These are phyloP conservation scores for Suhomyces terraborum DNA, from an alignment of 1,139 yeast species.

Conservation along the genomic window DNA sequence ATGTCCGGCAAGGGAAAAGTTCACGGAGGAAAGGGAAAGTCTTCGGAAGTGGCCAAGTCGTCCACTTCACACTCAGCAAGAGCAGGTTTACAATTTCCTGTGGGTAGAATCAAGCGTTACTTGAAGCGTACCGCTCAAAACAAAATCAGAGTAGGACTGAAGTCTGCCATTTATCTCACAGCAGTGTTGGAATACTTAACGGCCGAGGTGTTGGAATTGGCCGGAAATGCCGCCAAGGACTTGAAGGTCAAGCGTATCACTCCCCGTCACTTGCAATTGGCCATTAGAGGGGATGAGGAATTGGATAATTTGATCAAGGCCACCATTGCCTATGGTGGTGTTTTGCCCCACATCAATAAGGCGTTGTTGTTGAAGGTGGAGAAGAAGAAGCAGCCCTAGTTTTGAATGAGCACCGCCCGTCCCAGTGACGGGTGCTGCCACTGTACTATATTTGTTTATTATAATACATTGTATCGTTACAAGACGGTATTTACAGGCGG, in stretches of 20 bases:
- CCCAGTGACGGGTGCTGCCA: slow-evolving; percentile 4
- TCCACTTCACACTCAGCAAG: slow-evolving; percentile 92
- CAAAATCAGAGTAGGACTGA: slow-evolving; percentile 94
- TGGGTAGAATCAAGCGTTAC: slow-evolving; percentile 96
- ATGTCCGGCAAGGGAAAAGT: slow-evolving; percentile 92
- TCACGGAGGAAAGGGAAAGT: slow-evolving; percentile 95
- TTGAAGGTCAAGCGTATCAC: slow-evolving; percentile 98
- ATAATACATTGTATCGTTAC: slow-evolving; percentile 14
- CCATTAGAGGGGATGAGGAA: slow-evolving; percentile 98
- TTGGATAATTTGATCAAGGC: slow-evolving; percentile 94
- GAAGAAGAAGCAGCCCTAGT: slow-evolving; percentile 47
- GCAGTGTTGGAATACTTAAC: slow-evolving; percentile 97
- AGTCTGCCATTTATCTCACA: slow-evolving; percentile 94
- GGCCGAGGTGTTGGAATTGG: slow-evolving; percentile 97
- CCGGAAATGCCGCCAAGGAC: slow-evolving; percentile 99
- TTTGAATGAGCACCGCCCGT: neutral
- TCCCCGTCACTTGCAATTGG: slow-evolving; percentile 97
- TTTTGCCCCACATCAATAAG: slow-evolving; percentile 94
- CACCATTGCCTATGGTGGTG: slow-evolving; percentile 99
- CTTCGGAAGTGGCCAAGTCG: slow-evolving; percentile 65
- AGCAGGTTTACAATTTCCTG: slow-evolving; percentile 98
- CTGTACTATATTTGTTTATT: slow-evolving; percentile 15
- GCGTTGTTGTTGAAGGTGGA: slow-evolving; percentile 92
- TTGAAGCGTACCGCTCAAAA: slow-evolving; percentile 89
- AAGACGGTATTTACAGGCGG: slow-evolving; percentile 8